Conservation (phyloP, 768 basidiomycete genomes). For the Coprinopsis sp. region DNA sequence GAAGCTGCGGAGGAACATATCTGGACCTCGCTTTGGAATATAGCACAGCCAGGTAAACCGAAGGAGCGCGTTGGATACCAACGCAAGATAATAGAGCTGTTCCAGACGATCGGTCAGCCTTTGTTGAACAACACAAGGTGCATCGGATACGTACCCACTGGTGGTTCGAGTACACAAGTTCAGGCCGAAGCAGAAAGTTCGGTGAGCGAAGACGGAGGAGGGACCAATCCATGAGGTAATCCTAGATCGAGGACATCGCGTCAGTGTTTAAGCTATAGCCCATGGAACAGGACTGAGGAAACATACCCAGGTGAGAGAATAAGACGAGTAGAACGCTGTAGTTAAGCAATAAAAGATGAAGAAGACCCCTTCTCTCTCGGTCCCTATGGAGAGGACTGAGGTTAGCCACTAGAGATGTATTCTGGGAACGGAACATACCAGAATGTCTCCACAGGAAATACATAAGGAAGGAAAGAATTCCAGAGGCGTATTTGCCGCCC, state of each 20-base stretch:
- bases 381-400: background rate
- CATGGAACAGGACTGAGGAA: background rate
- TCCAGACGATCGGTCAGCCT: background rate
- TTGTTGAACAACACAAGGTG: background rate
- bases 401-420: background rate
- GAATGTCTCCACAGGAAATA: conserved; percentile 79
- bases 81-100: conserved; percentile 75
- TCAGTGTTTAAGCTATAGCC: background rate
- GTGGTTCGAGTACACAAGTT: conserved; percentile 66
- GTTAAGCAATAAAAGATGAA: conserved; percentile 71
- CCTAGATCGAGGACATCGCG: conserved; percentile 39
- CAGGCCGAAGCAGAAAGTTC: conserved; percentile 63
- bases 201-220: conserved; percentile 54
- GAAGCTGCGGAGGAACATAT: conserved; percentile 56
- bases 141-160: conserved; percentile 46
- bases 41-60: conserved; percentile 85
- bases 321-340: conserved; percentile 59
- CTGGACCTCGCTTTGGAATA: conserved; percentile 48
- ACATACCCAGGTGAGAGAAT: conserved; percentile 75
- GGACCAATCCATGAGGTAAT: conserved; percentile 91
- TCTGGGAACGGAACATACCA: conserved; percentile 30
- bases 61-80: conserved; percentile 69
- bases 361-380: conserved; percentile 35
- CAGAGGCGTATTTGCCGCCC: conserved; percentile 81
- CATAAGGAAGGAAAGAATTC: conserved; percentile 58